Evolutionary conservation across 306 rosid species (phyloP).

Genomic region (Lablab purpureus): DNA sequence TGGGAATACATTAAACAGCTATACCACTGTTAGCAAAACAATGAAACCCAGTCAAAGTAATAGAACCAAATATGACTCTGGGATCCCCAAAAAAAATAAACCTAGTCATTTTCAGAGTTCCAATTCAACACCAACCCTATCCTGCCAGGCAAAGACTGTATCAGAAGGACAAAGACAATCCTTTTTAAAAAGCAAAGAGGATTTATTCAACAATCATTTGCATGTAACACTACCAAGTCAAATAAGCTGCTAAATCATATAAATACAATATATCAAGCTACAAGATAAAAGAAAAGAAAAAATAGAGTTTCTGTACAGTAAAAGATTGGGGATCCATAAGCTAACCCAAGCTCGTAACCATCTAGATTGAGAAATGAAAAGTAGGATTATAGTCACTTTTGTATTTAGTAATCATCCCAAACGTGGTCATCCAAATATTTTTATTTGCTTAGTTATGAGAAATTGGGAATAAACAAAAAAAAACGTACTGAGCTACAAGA

Average conservation of each 20-base stretch:
- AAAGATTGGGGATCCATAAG: background rate
- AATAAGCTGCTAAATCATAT: background rate
- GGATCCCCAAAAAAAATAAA: background rate
- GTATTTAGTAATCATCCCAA: background rate
- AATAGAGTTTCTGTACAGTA: background rate
- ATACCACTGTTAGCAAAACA: conserved; percentile 11
- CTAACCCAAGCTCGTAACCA: background rate
- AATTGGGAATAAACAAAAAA: background rate
- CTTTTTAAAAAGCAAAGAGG: background rate
- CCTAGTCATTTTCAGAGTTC: background rate
- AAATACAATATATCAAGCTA: conserved; percentile 1
- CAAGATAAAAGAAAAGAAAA: background rate
- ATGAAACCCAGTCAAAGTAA: background rate
- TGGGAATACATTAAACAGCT: background rate
- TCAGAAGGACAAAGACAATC: background rate
- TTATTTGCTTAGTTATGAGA: background rate
- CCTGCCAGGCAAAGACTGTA: background rate
- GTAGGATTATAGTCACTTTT: background rate
- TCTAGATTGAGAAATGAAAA: background rate
- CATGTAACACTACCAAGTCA: conserved; percentile 4
- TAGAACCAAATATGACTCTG: background rate
- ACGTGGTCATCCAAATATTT: background rate
- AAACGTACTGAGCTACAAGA: background rate
- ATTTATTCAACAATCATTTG: background rate
- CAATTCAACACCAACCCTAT: background rate